Percentiles rank a stretch among this genome's conserved stretches.
These are phyloP conservation scores for Xanthoconium purpureum DNA, from an alignment of 768 basidiomycete genomes.

Conservation along the genomic window DNA sequence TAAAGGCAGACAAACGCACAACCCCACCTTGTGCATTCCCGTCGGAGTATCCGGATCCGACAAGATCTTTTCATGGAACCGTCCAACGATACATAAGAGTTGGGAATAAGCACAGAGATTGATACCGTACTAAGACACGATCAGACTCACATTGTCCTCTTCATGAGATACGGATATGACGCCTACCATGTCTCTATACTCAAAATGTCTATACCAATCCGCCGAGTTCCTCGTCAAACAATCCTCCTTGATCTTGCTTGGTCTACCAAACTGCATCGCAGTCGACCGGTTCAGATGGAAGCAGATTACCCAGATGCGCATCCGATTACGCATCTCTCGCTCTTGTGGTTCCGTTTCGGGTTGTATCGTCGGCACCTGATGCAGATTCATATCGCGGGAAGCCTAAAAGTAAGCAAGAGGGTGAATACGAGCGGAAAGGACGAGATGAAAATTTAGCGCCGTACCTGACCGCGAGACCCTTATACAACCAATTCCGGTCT, in stretches of 20 bases:
- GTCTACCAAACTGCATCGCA: slow-evolving; percentile 87
- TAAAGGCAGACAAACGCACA: not conserved
- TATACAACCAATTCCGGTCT: slow-evolving; percentile 86
- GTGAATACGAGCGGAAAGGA: not conserved
- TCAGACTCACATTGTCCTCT: not conserved
- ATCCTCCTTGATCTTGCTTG: slow-evolving; percentile 84
- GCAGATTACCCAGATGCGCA: slow-evolving; percentile 88
- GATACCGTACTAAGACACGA: slow-evolving; percentile 57
- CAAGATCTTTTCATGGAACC: slow-evolving; percentile 76
- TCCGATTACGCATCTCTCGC: slow-evolving; percentile 80
- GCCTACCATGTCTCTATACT: slow-evolving; percentile 53
- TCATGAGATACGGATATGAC: slow-evolving; percentile 5
- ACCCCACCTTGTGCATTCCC: slow-evolving; percentile 64
- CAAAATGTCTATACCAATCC: slow-evolving; percentile 73
- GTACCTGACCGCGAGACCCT: slow-evolving; percentile 79
- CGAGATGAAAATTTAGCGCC: not conserved
- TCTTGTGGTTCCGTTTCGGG: slow-evolving; percentile 73
- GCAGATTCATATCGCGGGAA: slow-evolving; percentile 90
- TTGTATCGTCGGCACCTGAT: slow-evolving; percentile 58
- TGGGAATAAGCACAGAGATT: slow-evolving; percentile 73
- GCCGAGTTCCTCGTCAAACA: slow-evolving; percentile 67
- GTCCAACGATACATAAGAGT: slow-evolving; percentile 64
- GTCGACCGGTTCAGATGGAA: slow-evolving; percentile 87
- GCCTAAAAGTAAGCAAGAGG: slow-evolving; percentile 36
- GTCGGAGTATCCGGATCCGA: slow-evolving; percentile 65